Base-by-base conservation (phyloP, 192 early-diverging fungal genomes). In the Jimgerdemannia lactiflua region DNA sequence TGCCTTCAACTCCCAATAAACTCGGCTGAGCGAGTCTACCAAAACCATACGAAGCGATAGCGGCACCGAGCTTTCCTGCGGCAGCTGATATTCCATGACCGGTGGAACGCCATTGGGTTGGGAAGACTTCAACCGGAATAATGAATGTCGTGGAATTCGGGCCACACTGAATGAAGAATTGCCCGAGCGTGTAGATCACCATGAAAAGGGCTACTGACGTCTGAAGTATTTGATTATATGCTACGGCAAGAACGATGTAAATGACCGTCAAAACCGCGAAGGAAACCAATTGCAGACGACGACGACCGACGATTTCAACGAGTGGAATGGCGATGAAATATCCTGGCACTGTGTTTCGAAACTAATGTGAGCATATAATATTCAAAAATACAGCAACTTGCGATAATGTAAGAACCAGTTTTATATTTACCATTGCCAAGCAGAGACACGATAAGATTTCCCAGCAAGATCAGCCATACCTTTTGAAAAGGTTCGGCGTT, bases 281-380 rank as follows among this genome's bases (percentile, higher is more conserved):
- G 67, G 95, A 95, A 75, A 92, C 83, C 73, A 94, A 90, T 78
- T 96, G 95, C 71, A 98, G 96, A 8, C 78, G 83, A 79, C 92
- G 94, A 78, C 96, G 92, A 74, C 96, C 96, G 42, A 93, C 74
- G 69, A 82, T 83, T 71, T 98, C 96, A 64, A 98, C 91, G 10
- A 91, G 78, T 69, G 91, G 90, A 75, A 98, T 93, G 9, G 92
- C 81, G 78, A 97, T 83, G 92, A 91, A 96, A 91, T 97, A 98
- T 59, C 96, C 96, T 40, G 96, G 96, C 4, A 98, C 84, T 41
- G 89, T 29, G 29, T 29, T 29, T 29, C 29, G 29, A 29, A 29
- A 29, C 29, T 29, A 29, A 29, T 89, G 29, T 29, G 29, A 29
- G 29, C 29, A 29, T 29, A 29, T 29, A 29, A 29, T 29, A 29